Evolutionary conservation across 139 green algal species (phyloP), one percentile per base, ranked within the genome.

Genomic region (Chlamydomonas sphaeroides): DNA sequence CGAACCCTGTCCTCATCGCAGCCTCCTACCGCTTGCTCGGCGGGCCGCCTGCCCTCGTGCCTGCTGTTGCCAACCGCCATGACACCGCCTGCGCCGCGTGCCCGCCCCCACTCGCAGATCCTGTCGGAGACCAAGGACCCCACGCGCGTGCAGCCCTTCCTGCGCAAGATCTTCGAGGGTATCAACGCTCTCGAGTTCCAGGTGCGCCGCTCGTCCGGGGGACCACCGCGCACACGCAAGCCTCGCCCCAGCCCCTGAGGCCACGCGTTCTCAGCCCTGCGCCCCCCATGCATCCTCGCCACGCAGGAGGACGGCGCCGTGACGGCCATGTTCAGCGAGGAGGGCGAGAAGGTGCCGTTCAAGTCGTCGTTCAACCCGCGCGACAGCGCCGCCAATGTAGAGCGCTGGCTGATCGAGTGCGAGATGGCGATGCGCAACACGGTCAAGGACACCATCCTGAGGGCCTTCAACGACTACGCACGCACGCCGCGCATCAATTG

Each of bases 121-220:
- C 77, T 97, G 65, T 91, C 83, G 4, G 94, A 97, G 81, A 95
- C 94, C 45, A 95, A 94, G 87, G 94, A 97, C 86, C 94, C 94
- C 25, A 86, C 89, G 65, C 89, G 92, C 25, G 94, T 97, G 77
- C 93, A 96, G 89, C 94, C 94, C 53, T 97, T 95, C 86, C 77
- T 96, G 65, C 88, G 89, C 38, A 97, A 97, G 85, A 92, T 94
- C 83, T 97, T 97, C 72, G 94, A 97, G 83, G 93, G 92, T 79
- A 97, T 97, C 88, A 88, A 92, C 84, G 74, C 65, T 30, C 87
- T 96, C 28, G 79, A 94, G 74, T 96, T 96, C 84, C 80, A 84
- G 68, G 76, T 79, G 28, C n/a, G n/a, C n/a, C n/a, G n/a, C n/a
- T n/a, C n/a, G n/a, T n/a, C n/a, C n/a, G n/a, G n/a, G n/a, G n/a